Evolutionary conservation across 305 asterid genomes (phyloP).

Genomic region (Rubia peregrina): DNA sequence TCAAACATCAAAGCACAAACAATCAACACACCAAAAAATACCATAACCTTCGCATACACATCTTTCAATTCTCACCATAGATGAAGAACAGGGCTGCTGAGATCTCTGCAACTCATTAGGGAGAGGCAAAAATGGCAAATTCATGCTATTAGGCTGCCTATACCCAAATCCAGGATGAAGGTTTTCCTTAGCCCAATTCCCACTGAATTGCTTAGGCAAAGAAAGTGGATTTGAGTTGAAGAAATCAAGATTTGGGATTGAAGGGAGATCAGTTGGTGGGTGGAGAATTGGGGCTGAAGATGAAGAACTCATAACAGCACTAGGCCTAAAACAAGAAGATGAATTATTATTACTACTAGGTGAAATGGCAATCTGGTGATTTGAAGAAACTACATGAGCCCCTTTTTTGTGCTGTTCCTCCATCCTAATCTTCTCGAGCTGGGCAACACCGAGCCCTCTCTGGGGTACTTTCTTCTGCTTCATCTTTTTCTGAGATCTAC

Average conservation of each 20-base stretch:
- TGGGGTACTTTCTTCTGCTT: constrained; percentile 86
- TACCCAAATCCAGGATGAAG: constrained; percentile 30
- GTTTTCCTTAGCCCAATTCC: constrained; percentile 27
- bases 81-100: constrained; percentile 32
- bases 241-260: constrained; percentile 30
- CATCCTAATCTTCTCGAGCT: constrained; percentile 69
- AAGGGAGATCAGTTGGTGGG: constrained; percentile 27
- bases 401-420: constrained; percentile 69
- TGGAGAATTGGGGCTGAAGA: constrained; percentile 19
- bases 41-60: constrained; percentile 7
- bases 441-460: constrained; percentile 94
- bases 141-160: constrained; percentile 22
- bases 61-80: constrained; percentile 53
- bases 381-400: constrained; percentile 24
- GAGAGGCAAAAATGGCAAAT: constrained; percentile 24
- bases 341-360: constrained; percentile 24
- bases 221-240: constrained; percentile 26
- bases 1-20: constrained; percentile 9
- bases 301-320: constrained; percentile 20
- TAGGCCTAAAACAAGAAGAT: constrained; percentile 30
- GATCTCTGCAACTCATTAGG: constrained; percentile 42
- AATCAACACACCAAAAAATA: not conserved
- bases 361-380: constrained; percentile 27
- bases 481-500: constrained; percentile 41
- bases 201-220: constrained; percentile 28